These are phyloP conservation scores for Phaeomoniella chlamydospora DNA, from an alignment of 2,329 filamentous ascomycete genomes.

Conservation along the genomic window DNA sequence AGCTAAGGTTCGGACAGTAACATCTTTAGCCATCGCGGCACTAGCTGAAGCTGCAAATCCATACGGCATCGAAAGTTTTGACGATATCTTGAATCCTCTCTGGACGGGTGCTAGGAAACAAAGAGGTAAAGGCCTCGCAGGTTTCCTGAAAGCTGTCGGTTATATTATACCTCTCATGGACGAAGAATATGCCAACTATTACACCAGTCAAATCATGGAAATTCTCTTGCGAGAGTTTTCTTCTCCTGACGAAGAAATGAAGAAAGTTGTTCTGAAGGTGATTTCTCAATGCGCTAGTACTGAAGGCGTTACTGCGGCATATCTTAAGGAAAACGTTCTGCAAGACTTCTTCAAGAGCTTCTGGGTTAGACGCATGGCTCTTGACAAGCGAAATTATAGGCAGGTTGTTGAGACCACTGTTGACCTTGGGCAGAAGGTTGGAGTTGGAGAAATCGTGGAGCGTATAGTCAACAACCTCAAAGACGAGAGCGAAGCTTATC, in stretches of 20 bases:
- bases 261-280: constrained; percentile 96
- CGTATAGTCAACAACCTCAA: constrained; percentile 90
- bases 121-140: constrained; percentile 86
- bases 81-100: constrained; percentile 89
- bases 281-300: constrained; percentile 91
- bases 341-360: constrained; percentile 98
- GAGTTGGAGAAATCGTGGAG: constrained; percentile 86
- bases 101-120: constrained; percentile 97
- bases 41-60: constrained; percentile 92
- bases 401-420: constrained; percentile 98
- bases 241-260: constrained; percentile 98
- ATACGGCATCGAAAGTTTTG: constrained; percentile 97
- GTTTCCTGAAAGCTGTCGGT: constrained; percentile 92
- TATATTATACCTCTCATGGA: constrained; percentile 99
- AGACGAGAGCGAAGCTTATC: constrained; percentile 93
- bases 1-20: constrained; percentile 93
- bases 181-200: constrained; percentile 98
- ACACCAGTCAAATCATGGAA: constrained; percentile 97
- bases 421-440: constrained; percentile 95
- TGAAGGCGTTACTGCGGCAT: constrained; percentile 84
- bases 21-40: constrained; percentile 84
- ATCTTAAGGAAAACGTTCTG: constrained; percentile 88
- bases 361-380: constrained; percentile 92
- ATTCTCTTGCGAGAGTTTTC: constrained; percentile 91
- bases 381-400: constrained; percentile 94